phyloP scores from a whole-genome alignment of 169 alveolate genomes.

The Fabrea salina region DNA sequence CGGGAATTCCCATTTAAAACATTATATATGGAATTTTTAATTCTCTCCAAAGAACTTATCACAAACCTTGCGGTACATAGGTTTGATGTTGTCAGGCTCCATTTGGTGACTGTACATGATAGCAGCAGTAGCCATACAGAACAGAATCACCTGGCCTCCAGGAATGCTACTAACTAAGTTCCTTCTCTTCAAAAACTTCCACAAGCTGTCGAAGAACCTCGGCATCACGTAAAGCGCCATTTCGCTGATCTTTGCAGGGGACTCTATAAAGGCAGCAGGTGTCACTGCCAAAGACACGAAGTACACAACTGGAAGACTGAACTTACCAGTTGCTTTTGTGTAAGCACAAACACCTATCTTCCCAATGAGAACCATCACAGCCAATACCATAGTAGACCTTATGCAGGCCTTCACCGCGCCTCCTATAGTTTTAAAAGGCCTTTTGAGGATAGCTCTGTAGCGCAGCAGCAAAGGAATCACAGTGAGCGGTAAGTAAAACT shows the following conservation, averaged over 20 bases:
- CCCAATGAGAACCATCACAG: conserved; percentile 55
- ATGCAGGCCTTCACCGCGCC: conserved; percentile 38
- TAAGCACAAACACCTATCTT: conserved; percentile 25
- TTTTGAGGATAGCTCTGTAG: conserved; percentile 3
- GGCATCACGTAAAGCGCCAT: conserved; percentile 67
- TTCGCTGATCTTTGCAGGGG: conserved; percentile 61
- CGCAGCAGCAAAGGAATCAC: conserved; percentile 52
- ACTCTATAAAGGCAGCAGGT: conserved; percentile 49
- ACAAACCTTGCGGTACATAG: neutral
- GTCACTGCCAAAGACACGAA: conserved; percentile 44
- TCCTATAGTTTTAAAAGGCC: conserved; percentile 55
- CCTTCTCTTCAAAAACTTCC: conserved; percentile 65
- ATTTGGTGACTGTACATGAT: conserved; percentile 60
- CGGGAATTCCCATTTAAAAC: too few relatives aligned
- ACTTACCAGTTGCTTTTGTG: neutral
- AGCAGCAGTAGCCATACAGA: conserved; percentile 63
- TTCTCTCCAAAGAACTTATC: conserved; percentile 31
- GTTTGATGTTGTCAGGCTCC: conserved; percentile 36
- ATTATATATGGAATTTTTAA: too few relatives aligned
- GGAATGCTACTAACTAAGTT: conserved; percentile 48
- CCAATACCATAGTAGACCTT: conserved; percentile 51
- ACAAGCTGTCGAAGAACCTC: conserved; percentile 60
- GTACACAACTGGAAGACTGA: neutral
- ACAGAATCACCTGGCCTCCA: conserved; percentile 59
- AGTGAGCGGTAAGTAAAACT: conserved; percentile 67